Conservation (phyloP, 768 basidiomycete species). For the Grammothele lineata region DNA sequence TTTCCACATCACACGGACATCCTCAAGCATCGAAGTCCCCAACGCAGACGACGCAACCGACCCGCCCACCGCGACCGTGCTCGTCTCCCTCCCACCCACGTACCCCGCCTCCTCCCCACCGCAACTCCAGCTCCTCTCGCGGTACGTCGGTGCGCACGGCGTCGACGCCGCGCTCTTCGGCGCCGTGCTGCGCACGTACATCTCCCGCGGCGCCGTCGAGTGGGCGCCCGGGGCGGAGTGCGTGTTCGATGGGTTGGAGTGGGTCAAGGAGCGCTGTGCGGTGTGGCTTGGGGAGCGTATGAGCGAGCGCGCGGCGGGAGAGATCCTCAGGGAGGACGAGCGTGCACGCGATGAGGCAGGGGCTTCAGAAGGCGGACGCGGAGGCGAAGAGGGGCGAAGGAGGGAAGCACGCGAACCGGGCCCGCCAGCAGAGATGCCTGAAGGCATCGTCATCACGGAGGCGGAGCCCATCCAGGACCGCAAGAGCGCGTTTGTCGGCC, state of each 20-base stretch:
- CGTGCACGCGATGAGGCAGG: conserved; percentile 3
- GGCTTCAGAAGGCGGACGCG: conserved; percentile 6
- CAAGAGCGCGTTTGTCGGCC: conserved; percentile 81
- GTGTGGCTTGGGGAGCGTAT: conserved; percentile 71
- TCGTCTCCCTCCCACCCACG: conserved; percentile 39
- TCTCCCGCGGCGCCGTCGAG: conserved; percentile 73
- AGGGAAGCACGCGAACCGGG: no score
- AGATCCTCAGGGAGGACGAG: conserved; percentile 52
- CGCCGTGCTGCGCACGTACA: conserved; percentile 72
- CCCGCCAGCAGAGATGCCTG: conserved; percentile 40
- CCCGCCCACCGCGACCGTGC: conserved; percentile 23
- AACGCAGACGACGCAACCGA: conserved; percentile 10
- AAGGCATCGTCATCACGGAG: conserved; percentile 60
- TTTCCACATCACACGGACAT: neutral
- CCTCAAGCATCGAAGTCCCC: no score
- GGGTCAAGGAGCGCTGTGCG: conserved; percentile 59
- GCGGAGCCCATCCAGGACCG: conserved; percentile 83
- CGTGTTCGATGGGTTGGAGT: conserved; percentile 85
- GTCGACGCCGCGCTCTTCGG: conserved; percentile 75
- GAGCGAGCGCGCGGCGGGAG: conserved; percentile 49
- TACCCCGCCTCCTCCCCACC: conserved; percentile 73
- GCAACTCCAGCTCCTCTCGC: conserved; percentile 80
- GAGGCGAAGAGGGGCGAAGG: conserved; percentile 10
- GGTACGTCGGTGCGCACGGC: conserved; percentile 77
- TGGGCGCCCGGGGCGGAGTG: conserved; percentile 72